Conservation (phyloP, 768 basidiomycete genomes). For the Lentinula boryana region DNA sequence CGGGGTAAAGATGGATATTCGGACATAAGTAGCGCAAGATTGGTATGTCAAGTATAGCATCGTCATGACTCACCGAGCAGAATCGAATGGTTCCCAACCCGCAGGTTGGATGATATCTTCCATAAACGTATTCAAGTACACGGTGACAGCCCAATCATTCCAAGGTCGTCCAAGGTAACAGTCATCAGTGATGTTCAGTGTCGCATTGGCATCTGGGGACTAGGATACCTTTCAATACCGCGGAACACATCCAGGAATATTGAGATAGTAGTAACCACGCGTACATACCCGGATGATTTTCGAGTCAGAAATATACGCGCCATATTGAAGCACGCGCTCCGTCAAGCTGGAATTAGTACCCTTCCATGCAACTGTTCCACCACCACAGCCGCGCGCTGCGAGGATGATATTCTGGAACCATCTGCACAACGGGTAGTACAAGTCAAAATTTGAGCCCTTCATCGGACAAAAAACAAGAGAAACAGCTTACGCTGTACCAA, state of each 20-base stretch:
- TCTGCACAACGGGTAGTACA: constrained; percentile 18
- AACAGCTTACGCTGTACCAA: constrained; percentile 44
- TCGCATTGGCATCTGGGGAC: constrained; percentile 56
- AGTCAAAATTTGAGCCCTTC: no score
- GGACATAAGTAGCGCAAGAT: not conserved
- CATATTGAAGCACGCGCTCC: constrained; percentile 43
- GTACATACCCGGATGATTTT: constrained; percentile 47
- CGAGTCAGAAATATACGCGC: constrained; percentile 51
- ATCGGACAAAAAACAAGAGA: no score
- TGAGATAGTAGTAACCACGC: not conserved
- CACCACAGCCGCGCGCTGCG: constrained; percentile 60
- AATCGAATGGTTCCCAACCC: constrained; percentile 46
- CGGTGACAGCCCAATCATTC: constrained; percentile 52
- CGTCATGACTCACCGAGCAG: constrained; percentile 25
- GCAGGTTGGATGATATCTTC: constrained; percentile 45
- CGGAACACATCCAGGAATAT: not conserved
- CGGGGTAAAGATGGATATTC: not conserved
- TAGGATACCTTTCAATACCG: constrained; percentile 10
- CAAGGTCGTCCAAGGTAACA: constrained; percentile 65
- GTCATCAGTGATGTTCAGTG: constrained; percentile 31
- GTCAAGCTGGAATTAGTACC: constrained; percentile 41
- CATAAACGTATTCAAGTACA: constrained; percentile 53
- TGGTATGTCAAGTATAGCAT: not conserved
- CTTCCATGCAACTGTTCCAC: constrained; percentile 61
- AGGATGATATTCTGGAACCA: constrained; percentile 57